Evolutionary conservation across 495 filamentous ascomycete genomes (phyloP).

Genomic region (Neurospora sp.): DNA sequence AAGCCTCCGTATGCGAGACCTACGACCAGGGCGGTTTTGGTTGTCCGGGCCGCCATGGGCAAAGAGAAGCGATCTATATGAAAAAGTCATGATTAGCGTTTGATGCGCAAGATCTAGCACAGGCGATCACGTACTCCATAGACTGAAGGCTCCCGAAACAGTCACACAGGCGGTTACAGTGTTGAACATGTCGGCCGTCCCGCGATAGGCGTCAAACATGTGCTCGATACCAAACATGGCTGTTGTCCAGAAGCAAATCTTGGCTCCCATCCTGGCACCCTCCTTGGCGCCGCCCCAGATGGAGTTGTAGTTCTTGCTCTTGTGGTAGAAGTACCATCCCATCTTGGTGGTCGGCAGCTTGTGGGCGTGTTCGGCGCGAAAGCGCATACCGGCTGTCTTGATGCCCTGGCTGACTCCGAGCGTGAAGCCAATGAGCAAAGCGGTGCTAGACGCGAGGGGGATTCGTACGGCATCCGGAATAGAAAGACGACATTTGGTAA

Average conservation of each 20-base stretch:
- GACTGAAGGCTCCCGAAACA: constrained; percentile 75
- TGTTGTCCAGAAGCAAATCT: constrained; percentile 53
- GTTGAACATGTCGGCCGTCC: constrained; percentile 60
- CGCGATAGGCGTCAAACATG: constrained; percentile 67
- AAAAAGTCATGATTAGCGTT: constrained; percentile 7
- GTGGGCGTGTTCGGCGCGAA: constrained; percentile 90
- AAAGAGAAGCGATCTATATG: constrained; percentile 67
- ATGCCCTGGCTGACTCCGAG: constrained; percentile 67
- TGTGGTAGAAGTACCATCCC: constrained; percentile 97
- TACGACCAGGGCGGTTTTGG: constrained; percentile 65
- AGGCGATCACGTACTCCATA: constrained; percentile 55
- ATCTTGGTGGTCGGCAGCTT: constrained; percentile 67
- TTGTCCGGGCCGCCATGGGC: constrained; percentile 71
- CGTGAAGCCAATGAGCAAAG: constrained; percentile 53
- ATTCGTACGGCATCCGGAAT: constrained; percentile 49
- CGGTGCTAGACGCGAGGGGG: constrained; percentile 45
- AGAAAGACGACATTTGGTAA: constrained; percentile 48
- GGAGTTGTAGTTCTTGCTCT: constrained; percentile 86
- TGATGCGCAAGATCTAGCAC: not conserved
- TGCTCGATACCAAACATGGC: constrained; percentile 72
- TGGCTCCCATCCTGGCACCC: constrained; percentile 65
- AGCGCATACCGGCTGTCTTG: constrained; percentile 62
- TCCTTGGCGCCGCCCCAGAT: constrained; percentile 65
- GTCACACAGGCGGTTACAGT: constrained; percentile 72
- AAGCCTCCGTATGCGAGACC: constrained; percentile 72